Evolutionary conservation across 2,329 filamentous ascomycete species (phyloP), one percentile per base, ranked within the genome.

Genomic region (Cladosporium sp.): DNA sequence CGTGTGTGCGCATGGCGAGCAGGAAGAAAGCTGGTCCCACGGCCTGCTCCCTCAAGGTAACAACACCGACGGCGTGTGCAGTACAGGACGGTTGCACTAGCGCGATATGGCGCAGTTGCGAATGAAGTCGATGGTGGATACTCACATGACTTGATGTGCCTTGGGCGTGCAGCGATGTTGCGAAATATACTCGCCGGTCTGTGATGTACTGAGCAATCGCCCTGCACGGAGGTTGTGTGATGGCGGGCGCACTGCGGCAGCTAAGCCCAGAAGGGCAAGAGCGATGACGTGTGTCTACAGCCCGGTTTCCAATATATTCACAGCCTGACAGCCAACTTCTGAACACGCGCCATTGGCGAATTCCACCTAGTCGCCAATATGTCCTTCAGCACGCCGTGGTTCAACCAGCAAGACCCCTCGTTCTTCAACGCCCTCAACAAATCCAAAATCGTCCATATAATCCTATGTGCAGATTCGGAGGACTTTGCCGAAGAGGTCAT

Each of bases 401-500:
- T 74, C 66, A 74, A 74, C 60, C 67, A 65, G 37, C 72, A 75
- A 67, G 71, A 72, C 37, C 65, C 69, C 3, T 69, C 70, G 28
- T 78, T 77, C 69, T 77, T 77, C 70, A 75, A 76, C 58, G 67
- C 71, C 10, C 69, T 78, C 28, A 77, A 77, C 72, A 77, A 77
- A 67, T 74, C 77, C 66, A 80, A 78, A 68, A 80, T 78, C 18
- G 79, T 79, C 16, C 73, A 78, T 63, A 73, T 85, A n/a, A 80
- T 83, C 68, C 76, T 85, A 52, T 82, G 83, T 3, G 80, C 81
- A 29, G 83, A 85, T 67, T 81, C 81, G 14, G 78, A 81, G n/a
- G 81, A 84, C 28, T 89, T 88, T 70, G 86, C 88, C 72, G 73
- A 79, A 21, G 79, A 83, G 50, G 84, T 81, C 0, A 74, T 86